Conservation (phyloP, 129 eudicot species). For the Escallonia rubra region DNA sequence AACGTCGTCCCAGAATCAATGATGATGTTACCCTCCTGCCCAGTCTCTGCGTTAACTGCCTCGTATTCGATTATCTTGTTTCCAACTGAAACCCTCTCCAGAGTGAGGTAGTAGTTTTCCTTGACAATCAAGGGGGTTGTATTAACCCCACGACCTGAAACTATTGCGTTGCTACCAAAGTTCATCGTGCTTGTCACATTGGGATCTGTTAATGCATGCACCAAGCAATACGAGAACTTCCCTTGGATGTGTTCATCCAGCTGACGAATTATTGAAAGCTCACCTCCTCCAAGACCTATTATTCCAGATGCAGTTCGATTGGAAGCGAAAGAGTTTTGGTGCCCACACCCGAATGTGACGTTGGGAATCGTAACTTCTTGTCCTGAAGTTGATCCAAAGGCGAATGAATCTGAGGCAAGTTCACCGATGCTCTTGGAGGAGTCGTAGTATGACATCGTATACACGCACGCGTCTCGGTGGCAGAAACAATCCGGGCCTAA, state of each 20-base stretch:
- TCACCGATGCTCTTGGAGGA: not conserved
- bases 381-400: not conserved
- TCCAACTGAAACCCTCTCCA: conserved; percentile 12
- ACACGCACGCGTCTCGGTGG: not conserved
- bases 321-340: not conserved
- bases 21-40: conserved; percentile 22
- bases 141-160: not conserved
- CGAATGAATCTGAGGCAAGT: not conserved
- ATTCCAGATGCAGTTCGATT: not conserved
- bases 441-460: not conserved
- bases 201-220: not conserved
- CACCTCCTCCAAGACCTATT: conserved; percentile 14
- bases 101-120: not conserved
- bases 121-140: not conserved
- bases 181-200: conserved; percentile 1
- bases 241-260: not conserved
- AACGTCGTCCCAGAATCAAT: conserved; percentile 38
- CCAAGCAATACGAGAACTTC: conserved; percentile 17
- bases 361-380: not conserved
- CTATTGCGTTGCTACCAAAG: not conserved
- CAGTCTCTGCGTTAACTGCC: not conserved
- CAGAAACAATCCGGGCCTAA: no score
- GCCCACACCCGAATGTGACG: conserved; percentile 17
- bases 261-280: conserved; percentile 6
- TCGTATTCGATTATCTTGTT: not conserved